Conservation (phyloP, 345 rosid species). For the Salix exigua region DNA sequence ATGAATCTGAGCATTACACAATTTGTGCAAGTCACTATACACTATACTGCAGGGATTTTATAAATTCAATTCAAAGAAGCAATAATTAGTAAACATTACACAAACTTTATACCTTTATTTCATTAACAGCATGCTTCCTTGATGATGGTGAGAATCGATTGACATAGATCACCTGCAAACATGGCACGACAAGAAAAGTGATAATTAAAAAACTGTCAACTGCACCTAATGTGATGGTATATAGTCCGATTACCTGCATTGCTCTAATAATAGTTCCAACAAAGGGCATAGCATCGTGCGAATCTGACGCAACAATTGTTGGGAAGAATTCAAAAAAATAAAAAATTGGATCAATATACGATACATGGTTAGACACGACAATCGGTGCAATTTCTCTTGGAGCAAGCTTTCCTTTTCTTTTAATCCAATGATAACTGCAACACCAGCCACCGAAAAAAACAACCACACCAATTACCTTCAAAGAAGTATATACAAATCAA, state of each 20-base stretch:
- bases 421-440: slow-evolving; percentile 91
- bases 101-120: slow-evolving; percentile 86
- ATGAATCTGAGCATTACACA: neutral
- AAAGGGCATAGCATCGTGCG: slow-evolving; percentile 86
- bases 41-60: neutral
- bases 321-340: slow-evolving; percentile 89
- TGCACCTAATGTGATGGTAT: neutral
- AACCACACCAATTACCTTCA: neutral
- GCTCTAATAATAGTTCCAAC: slow-evolving; percentile 98
- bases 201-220: neutral
- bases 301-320: slow-evolving; percentile 87
- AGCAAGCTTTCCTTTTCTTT: slow-evolving; percentile 85
- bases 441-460: neutral
- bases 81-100: slow-evolving; percentile 13
- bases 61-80: neutral
- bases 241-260: slow-evolving; percentile 63
- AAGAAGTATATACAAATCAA: neutral
- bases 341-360: slow-evolving; percentile 89
- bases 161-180: slow-evolving; percentile 92
- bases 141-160: slow-evolving; percentile 77
- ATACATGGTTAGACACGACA: slow-evolving; percentile 88
- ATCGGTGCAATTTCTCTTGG: slow-evolving; percentile 84
- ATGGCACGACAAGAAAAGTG: neutral
- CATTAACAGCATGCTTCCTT: slow-evolving; percentile 79
- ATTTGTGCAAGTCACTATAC: neutral